Conservation (phyloP, 148 eudicot species). For the Persicaria tinctoria region DNA sequence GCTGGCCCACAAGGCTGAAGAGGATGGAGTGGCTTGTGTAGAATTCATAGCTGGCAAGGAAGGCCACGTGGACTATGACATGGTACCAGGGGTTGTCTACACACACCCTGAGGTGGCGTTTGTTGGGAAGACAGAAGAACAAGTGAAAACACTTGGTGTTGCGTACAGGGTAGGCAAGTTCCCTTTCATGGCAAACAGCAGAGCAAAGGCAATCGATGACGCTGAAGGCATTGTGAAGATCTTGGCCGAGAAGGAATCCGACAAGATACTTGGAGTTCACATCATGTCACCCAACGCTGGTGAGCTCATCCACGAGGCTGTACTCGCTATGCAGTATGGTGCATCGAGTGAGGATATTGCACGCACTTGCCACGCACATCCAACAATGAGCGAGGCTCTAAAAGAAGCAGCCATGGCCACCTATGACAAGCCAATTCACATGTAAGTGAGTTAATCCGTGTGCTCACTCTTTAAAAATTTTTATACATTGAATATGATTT, state of each 20-base stretch:
- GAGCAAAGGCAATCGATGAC: conserved; percentile 95
- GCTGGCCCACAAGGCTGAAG: conserved; percentile 98
- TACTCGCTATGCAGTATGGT: conserved; percentile 70
- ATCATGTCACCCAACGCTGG: conserved; percentile 95
- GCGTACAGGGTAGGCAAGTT: conserved; percentile 78
- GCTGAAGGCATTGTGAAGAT: conserved; percentile 92
- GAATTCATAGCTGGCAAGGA: conserved; percentile 88
- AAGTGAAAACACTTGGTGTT: conserved; percentile 70
- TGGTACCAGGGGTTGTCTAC: conserved; percentile 91
- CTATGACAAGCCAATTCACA: conserved; percentile 41
- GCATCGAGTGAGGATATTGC: conserved; percentile 98
- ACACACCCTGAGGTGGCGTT: conserved; percentile 94
- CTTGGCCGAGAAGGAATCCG: conserved; percentile 80
- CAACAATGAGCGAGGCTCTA: conserved; percentile 98
- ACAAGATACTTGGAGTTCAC: conserved; percentile 88
- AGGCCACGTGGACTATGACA: conserved; percentile 90
- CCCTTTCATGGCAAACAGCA: conserved; percentile 85
- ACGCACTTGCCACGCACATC: conserved; percentile 97
- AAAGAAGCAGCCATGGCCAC: conserved; percentile 92
- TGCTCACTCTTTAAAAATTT: background rate
- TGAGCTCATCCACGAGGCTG: conserved; percentile 90
- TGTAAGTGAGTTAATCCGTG: conserved; percentile 17
- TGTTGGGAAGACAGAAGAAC: conserved; percentile 95
- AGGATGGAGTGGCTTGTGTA: conserved; percentile 92
- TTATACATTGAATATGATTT: background rate